Evolutionary conservation across 2,329 filamentous ascomycete species (phyloP), one percentile per base, ranked within the genome.

Genomic region (Geosmithia morbida): DNA sequence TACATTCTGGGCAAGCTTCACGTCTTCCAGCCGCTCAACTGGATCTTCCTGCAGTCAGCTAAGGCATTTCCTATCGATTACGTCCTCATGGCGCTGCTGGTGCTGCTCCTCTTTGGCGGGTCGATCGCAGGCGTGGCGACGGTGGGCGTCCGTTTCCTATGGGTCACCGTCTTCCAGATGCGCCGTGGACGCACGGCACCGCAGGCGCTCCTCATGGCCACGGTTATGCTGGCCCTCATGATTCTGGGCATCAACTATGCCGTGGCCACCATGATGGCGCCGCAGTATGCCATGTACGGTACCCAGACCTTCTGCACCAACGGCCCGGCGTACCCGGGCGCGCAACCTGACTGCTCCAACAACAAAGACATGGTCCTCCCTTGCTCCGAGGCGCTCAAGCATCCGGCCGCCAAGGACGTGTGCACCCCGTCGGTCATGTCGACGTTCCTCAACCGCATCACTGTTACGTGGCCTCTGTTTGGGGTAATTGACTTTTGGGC

Each of bases 1-100:
- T 98, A 96, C 65, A 85, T 97, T 45, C 74, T 98, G 4, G 87
- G 82, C 42, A 75, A 72, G 59, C 85, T 94, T 62, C 87, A 94
- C 61, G 81, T 97, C 55, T 94, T 96, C 70, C 92, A 98, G 61
- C 92, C 92, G 1, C 71, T 96, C 59, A 97, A 98, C 67, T 94
- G 83, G 77, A 70, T 94, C 49, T 65, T 66, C 48, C 80, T 94
- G 52, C 75, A 85, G 64, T 78, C 87, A 0, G 83, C 89, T 43
- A 83, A 79, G 56, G 79, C 84, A 2, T 97, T 96, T 67, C 92
- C 92, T 0, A 72, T 94, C 52, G 92, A 98, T 68, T 97, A 97
- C 61, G 68, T 92, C 30, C 73, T 98, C 46, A 94, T 95, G 73
- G 79, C 87, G 1, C 67, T 95, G 1, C 68, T 98, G 8, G 79